These are phyloP conservation scores for Fusarium coffeatum DNA, from an alignment of 2,329 filamentous ascomycete genomes.

Conservation along the genomic window DNA sequence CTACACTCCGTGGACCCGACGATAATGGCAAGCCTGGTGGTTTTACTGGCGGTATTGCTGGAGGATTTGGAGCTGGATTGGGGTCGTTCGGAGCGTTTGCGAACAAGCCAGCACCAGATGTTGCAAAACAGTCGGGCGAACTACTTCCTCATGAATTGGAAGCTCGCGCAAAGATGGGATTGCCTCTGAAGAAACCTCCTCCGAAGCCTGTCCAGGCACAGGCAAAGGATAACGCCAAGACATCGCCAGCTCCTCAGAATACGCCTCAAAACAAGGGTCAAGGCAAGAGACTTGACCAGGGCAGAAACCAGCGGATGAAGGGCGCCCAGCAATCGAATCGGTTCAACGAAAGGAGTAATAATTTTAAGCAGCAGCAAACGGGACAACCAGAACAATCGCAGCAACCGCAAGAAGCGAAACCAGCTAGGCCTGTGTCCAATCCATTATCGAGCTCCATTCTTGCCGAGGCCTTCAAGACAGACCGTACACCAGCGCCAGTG, in stretches of 20 bases:
- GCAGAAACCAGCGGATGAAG: constrained; percentile 3
- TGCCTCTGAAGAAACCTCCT: constrained; percentile 32
- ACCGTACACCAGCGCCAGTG: constrained; percentile 42
- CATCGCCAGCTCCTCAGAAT: neutral
- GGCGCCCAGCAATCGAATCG: constrained; percentile 1
- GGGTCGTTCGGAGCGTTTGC: constrained; percentile 44
- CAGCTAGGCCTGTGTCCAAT: constrained; percentile 1
- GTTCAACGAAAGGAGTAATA: neutral
- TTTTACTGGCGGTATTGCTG: constrained; percentile 42
- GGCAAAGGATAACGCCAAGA: constrained; percentile 10
- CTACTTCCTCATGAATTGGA: constrained; percentile 56
- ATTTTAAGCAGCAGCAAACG: constrained; percentile 1
- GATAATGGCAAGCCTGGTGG: constrained; percentile 35
- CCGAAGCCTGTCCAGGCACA: constrained; percentile 6
- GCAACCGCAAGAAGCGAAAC: constrained; percentile 10
- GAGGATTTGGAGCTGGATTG: constrained; percentile 36
- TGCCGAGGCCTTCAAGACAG: constrained; percentile 50
- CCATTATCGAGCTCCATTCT: constrained; percentile 47
- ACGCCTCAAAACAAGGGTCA: constrained; percentile 9
- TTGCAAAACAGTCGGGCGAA: constrained; percentile 10
- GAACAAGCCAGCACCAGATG: constrained; percentile 16
- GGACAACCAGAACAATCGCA: neutral
- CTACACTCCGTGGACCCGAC: constrained; percentile 34
- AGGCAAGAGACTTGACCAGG: neutral
- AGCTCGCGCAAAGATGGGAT: constrained; percentile 49